Base-by-base conservation (phyloP, 495 filamentous ascomycete genomes). In the Aspergillus avenaceus region DNA sequence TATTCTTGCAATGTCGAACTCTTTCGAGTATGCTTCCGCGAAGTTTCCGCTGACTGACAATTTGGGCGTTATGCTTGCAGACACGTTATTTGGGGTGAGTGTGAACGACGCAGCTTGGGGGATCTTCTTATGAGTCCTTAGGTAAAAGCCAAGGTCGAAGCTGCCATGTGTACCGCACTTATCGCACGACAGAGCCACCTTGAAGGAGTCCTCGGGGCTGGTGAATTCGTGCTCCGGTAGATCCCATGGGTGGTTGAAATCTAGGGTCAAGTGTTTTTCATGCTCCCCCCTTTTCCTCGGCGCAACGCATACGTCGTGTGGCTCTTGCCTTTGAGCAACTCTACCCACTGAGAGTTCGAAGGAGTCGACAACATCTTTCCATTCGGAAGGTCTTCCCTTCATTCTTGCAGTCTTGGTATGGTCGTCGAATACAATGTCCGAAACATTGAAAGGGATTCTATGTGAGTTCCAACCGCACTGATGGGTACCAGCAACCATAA, bases 401-500 rank as follows among this genome's bases (percentile, higher is more conserved):
- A 72, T 42, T 8, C 53, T 58, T 8, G 62, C 64, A 22, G 49
- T 64, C 23, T 61, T 63, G 8, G 41, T 38, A 6, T 27, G 24
- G n/a, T 64, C 60, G 43, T 69, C 60, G 47, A 68, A 75, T 25
- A 41, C 38, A 14, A 72, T 53, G 9, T 55, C 45, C 3, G 58
- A 59, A 32, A 72, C 55, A 8, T 58, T 41, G 41, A 66, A 75
- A 5, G 71, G 71, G 25, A 60, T 23, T 2, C 71, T 29, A 32
- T 58, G 40, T 3, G 54, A 34, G 49, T 71, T 71, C 55, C 60
- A 64, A 8, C 63, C 60, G 47, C 71, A 75, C 32, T 72, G 59
- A 14, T 57, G 60, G 14, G 41, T 45, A 14, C 67, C 70, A n/a
- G 70, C 67, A 16, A 73, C 63, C 37, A 73, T 51, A 2, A 73